These are phyloP conservation scores for Euryodendron excelsum DNA, from an alignment of 148 eudicot genomes.

Conservation along the genomic window DNA sequence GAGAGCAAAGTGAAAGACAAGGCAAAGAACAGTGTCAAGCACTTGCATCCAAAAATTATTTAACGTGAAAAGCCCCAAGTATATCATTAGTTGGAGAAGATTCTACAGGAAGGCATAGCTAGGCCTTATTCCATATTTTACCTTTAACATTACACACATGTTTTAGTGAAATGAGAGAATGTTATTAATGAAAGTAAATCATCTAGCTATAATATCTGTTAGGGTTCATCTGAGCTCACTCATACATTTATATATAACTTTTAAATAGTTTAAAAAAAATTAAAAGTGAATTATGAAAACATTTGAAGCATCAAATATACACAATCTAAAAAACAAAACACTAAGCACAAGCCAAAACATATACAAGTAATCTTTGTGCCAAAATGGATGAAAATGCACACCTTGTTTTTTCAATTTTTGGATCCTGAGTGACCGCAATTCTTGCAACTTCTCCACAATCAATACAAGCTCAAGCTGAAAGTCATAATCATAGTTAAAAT, in stretches of 20 bases:
- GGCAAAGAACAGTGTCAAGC: neutral
- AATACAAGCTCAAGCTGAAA: slow-evolving; percentile 92
- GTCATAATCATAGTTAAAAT: neutral
- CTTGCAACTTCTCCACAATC: slow-evolving; percentile 96
- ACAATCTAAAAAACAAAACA: neutral
- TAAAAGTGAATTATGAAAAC: neutral
- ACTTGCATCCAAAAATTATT: neutral
- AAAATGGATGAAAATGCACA: slow-evolving; percentile 14
- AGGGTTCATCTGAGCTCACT: neutral
- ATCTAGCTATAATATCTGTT: neutral
- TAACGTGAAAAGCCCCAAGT: neutral
- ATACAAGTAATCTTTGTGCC: neutral
- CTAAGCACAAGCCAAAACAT: neutral
- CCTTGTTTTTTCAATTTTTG: slow-evolving; percentile 97
- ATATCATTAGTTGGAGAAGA: neutral
- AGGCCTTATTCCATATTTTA: slow-evolving; percentile 1
- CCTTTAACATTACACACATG: neutral
- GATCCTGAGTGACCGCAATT: slow-evolving; percentile 83
- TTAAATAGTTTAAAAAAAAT: neutral
- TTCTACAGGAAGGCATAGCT: slow-evolving; percentile 3
- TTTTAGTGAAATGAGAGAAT: neutral
- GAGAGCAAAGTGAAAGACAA: slow-evolving; percentile 10
- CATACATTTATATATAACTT: neutral
- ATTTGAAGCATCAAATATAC: neutral
- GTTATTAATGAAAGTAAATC: neutral